These are phyloP conservation scores for Escovopsis sp. DNA, from an alignment of 2,329 filamentous ascomycete genomes.

Conservation along the genomic window DNA sequence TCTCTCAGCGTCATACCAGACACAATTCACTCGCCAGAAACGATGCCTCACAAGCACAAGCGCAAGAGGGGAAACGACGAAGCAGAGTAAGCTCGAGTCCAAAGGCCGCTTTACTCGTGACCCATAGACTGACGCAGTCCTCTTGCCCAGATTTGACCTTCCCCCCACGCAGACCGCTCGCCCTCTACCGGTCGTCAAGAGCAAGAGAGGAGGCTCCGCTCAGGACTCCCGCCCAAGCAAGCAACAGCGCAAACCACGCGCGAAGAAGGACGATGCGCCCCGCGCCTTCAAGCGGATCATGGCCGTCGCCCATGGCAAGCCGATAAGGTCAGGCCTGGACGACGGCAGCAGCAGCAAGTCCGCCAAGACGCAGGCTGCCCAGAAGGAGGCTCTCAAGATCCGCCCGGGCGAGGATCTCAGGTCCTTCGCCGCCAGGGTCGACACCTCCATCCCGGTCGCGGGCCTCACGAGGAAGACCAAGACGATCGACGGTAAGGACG, in stretches of 20 bases:
- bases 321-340: slow-evolving; percentile 49
- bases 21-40: background rate
- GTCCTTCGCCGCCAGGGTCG: slow-evolving; percentile 69
- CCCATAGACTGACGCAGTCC: slow-evolving; percentile 4
- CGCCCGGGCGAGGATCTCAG: slow-evolving; percentile 68
- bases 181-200: slow-evolving; percentile 30
- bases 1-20: too few relatives aligned
- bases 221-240: slow-evolving; percentile 26
- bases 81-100: slow-evolving; percentile 32
- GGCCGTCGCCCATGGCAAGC: slow-evolving; percentile 51
- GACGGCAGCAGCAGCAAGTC: slow-evolving; percentile 36
- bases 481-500: slow-evolving; percentile 44
- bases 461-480: slow-evolving; percentile 48
- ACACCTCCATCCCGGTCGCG: slow-evolving; percentile 65
- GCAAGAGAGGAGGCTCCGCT: slow-evolving; percentile 5
- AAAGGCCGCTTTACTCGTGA: too few relatives aligned
- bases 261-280: slow-evolving; percentile 60
- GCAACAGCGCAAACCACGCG: slow-evolving; percentile 29
- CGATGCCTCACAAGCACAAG: slow-evolving; percentile 24
- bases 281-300: slow-evolving; percentile 78
- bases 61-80: slow-evolving; percentile 41
- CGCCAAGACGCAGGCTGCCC: slow-evolving; percentile 10
- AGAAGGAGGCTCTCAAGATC: slow-evolving; percentile 45
- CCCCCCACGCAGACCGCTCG: slow-evolving; percentile 33
- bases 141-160: slow-evolving; percentile 29